Evolutionary conservation across 2,329 filamentous ascomycete genomes (phyloP).

Genomic region (Ophidiomyces ophidiicola): DNA sequence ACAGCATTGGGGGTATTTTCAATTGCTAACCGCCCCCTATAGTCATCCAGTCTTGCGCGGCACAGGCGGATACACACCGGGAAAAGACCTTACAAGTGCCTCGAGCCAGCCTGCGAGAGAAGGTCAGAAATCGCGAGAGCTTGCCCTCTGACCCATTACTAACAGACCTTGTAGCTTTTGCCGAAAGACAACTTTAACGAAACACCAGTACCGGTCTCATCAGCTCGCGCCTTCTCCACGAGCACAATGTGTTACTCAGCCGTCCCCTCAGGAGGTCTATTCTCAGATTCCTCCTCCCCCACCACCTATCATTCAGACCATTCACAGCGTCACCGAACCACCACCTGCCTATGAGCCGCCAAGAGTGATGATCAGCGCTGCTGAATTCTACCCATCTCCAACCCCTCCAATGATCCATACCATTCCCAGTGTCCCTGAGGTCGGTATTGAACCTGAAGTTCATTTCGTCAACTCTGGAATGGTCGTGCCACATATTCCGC

Average conservation of each 20-base stretch:
- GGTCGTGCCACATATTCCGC: constrained; percentile 12
- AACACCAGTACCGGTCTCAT: constrained; percentile 18
- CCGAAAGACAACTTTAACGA: constrained; percentile 18
- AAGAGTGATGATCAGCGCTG: constrained; percentile 4
- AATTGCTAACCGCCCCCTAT: constrained; percentile 9
- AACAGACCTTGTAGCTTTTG: constrained; percentile 14
- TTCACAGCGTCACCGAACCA: constrained; percentile 2
- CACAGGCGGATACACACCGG: constrained; percentile 19
- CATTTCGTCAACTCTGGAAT: constrained; percentile 12
- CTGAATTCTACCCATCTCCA: constrained; percentile 13
- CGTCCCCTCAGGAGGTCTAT: constrained; percentile 11
- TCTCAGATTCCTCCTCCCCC: constrained; percentile 10
- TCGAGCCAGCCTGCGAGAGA: constrained; percentile 16
- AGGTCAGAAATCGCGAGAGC: constrained; percentile 11
- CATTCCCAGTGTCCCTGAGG: constrained; percentile 11
- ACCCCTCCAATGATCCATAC: constrained; percentile 12
- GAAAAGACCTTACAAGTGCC: constrained; percentile 17
- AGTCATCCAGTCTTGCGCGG: constrained; percentile 19
- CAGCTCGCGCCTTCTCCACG: constrained; percentile 13
- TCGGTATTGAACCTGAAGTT: constrained; percentile 11
- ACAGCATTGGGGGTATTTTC: background rate
- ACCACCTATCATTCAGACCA: constrained; percentile 5
- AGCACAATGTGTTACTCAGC: constrained; percentile 8
- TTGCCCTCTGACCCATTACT: background rate
- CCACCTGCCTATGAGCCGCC: constrained; percentile 6